Conservation (phyloP, 495 filamentous ascomycete species). For the Podospora conica region DNA sequence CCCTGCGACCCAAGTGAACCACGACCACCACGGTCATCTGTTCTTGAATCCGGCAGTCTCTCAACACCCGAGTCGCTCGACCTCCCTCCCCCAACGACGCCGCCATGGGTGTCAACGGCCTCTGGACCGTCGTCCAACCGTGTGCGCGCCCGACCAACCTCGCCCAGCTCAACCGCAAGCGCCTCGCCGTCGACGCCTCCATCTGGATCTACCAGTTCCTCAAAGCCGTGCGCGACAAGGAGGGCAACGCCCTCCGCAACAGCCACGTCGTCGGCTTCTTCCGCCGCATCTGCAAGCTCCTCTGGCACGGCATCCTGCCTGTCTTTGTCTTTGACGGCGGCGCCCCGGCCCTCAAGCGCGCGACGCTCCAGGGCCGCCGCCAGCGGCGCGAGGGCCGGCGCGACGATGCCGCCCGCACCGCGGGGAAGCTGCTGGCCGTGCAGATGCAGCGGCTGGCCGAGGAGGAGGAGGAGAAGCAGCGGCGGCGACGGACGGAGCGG, state of each 20-base stretch:
- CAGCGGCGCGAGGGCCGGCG: constrained; percentile 75
- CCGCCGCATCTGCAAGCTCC: constrained; percentile 90
- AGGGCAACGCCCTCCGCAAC: constrained; percentile 93
- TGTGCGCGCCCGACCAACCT: constrained; percentile 88
- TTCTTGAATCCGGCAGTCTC: neutral
- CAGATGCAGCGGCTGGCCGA: constrained; percentile 88
- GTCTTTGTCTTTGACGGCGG: constrained; percentile 98
- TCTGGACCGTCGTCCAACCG: constrained; percentile 91
- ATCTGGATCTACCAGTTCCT: constrained; percentile 99
- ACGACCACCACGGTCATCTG: neutral
- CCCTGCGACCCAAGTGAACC: neutral
- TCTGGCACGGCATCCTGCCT: constrained; percentile 93
- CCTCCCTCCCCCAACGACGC: neutral
- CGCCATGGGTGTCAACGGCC: constrained; percentile 90
- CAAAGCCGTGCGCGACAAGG: constrained; percentile 96
- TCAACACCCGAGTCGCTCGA: neutral
- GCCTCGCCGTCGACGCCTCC: constrained; percentile 92
- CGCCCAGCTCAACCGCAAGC: constrained; percentile 89
- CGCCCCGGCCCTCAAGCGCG: constrained; percentile 82
- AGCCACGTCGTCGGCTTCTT: constrained; percentile 96
- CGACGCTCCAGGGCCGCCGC: constrained; percentile 77
- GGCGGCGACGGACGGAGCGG: constrained; percentile 35
- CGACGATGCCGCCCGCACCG: constrained; percentile 88
- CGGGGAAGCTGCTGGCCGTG: constrained; percentile 80
- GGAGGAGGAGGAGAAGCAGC: constrained; percentile 66